A percentile compares a stretch with the other conserved stretches of the same genome.
Evolutionary conservation across 495 filamentous ascomycete genomes (phyloP).

Genomic region (Tuber indicum): DNA sequence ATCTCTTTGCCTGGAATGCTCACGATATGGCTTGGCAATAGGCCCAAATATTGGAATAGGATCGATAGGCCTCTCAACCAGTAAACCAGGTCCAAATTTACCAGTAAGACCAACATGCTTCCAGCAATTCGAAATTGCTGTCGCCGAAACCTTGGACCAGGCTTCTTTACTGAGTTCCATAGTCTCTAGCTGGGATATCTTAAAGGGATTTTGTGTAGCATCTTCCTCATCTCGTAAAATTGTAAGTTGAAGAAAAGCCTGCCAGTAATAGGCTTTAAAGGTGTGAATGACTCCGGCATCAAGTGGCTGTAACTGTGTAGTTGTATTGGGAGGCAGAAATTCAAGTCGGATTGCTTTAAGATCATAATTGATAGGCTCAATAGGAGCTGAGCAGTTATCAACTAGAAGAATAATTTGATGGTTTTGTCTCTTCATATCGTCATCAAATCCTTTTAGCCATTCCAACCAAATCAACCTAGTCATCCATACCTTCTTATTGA

Average conservation of each 20-base stretch:
- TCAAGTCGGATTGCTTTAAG: no score
- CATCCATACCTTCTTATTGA: slow-evolving; percentile 43
- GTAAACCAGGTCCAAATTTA: slow-evolving; percentile 8
- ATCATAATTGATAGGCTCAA: slow-evolving; percentile 18
- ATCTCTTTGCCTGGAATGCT: not conserved
- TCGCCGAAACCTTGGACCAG: slow-evolving; percentile 20
- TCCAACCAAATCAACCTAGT: slow-evolving; percentile 36
- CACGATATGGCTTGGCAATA: not conserved
- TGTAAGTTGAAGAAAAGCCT: slow-evolving; percentile 37
- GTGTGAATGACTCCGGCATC: slow-evolving; percentile 42
- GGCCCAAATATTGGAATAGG: not conserved
- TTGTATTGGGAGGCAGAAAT: no score
- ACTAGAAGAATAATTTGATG: slow-evolving; percentile 41
- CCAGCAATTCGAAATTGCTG: no score
- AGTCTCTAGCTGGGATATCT: slow-evolving; percentile 25
- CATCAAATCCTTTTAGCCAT: slow-evolving; percentile 41
- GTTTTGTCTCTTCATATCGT: slow-evolving; percentile 27
- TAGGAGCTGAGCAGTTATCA: slow-evolving; percentile 43
- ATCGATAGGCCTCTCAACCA: not conserved
- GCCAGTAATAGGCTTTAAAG: slow-evolving; percentile 39
- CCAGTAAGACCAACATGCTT: slow-evolving; percentile 8
- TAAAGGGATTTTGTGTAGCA: slow-evolving; percentile 19
- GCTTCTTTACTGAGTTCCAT: slow-evolving; percentile 26
- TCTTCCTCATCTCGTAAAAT: slow-evolving; percentile 15
- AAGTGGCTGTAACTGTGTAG: slow-evolving; percentile 38